A percentile compares a stretch with the other conserved stretches of the same genome.
Evolutionary conservation across 352 stramenopile species (phyloP).

Genomic region (Pythium plurisporium): DNA sequence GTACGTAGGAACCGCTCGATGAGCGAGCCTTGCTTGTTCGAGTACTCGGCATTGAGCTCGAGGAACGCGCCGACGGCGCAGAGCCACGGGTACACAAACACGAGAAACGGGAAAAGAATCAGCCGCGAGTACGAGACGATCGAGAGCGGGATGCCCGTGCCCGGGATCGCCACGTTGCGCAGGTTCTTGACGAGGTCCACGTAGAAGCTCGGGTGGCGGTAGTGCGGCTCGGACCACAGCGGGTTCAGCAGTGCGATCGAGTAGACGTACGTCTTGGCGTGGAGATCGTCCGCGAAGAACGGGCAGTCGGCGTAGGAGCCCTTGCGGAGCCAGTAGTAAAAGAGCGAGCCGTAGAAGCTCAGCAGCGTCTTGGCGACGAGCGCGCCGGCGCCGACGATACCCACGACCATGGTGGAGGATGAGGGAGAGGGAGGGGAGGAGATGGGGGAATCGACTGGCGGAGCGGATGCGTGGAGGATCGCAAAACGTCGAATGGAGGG

Average conservation of each 20-base stretch:
- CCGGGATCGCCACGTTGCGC: constrained; percentile 96
- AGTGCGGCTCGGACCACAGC: constrained; percentile 95
- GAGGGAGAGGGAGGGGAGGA: background rate
- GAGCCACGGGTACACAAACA: constrained; percentile 87
- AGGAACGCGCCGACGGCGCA: constrained; percentile 81
- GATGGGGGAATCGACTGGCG: background rate
- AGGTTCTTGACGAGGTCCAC: constrained; percentile 96
- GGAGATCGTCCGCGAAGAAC: constrained; percentile 74
- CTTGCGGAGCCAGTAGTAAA: constrained; percentile 75
- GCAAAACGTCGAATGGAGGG: constrained; percentile 8
- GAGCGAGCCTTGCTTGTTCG: constrained; percentile 60
- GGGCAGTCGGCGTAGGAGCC: constrained; percentile 70
- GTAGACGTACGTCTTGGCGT: constrained; percentile 93
- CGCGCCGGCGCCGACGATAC: constrained; percentile 24
- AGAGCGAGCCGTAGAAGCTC: constrained; percentile 73
- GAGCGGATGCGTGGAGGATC: background rate
- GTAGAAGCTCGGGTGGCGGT: constrained; percentile 94
- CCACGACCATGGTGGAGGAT: constrained; percentile 28
- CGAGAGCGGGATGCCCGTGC: constrained; percentile 93
- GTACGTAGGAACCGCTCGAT: constrained; percentile 90
- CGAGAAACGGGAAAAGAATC: constrained; percentile 80
- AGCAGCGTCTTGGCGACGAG: constrained; percentile 41
- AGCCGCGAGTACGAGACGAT: constrained; percentile 81
- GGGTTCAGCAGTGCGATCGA: constrained; percentile 92
- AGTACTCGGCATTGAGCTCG: constrained; percentile 59